Base-by-base conservation (phyloP, 805 yeast species). In the Kodamaea hsintzibuensis region DNA sequence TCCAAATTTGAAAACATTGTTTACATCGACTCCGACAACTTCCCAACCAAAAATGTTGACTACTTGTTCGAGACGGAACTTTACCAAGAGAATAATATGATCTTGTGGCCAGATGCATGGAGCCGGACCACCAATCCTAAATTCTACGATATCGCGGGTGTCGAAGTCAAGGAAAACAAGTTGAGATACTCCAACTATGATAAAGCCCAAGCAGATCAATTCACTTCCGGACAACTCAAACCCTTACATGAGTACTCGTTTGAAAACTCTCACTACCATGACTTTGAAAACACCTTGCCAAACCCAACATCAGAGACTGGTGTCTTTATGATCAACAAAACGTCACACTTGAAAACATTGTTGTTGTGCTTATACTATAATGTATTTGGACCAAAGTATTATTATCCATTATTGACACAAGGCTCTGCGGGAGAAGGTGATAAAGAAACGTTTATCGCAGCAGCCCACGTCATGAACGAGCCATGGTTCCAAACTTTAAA, bases 371-470 rank as follows among this genome's bases (percentile, higher is more conserved):
- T 83, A 42, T 87, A 85, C 66, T 88, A 88, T 66, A 87, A 88
- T 60, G 68, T 83, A 1, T 71, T 62, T 66, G 92, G 93, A 0
- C 91, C 91, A 0, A 67, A 74, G 7, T 83, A 79, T 69, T 88
- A 82, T 65, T 88, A 87, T 61, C 86, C 85, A 9, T 67, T 88
- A 54, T 74, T 88, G 58, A 81, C 89, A 0, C 92, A 86, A 63
- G 90, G 90, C 3, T 76, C 83, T 22, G 84, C 90, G 1, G 93
- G 93, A 25, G 88, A 87, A 71, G 92, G 93, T 50, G 93, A 88
- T 63, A 88, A 88, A 64, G 93, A 88, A 62, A 86, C 93, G 0
- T 86, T 85, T 59, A 79, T 83, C 40, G 82, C 87, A 8, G 91
- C 90, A 1, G 89, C 91, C 2, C 75, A 78, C 51, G 84, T 72